Evolutionary conservation across 2,329 filamentous ascomycete genomes (phyloP).

Genomic region (Rhytidhysteron rufulum): DNA sequence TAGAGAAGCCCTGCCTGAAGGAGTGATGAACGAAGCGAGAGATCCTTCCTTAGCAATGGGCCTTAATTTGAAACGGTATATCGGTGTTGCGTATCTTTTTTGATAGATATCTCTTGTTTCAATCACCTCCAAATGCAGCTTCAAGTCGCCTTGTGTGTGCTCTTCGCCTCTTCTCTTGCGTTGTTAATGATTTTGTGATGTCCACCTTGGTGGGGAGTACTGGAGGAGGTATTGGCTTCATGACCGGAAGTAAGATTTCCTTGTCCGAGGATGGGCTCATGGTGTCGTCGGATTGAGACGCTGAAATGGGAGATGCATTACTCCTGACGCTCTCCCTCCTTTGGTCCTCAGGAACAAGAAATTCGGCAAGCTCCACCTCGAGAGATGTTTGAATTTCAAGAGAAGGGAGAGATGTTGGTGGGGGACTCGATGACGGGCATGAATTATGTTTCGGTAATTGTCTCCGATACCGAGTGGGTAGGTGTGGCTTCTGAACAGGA

Average conservation of each 20-base stretch:
- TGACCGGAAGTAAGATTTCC: neutral
- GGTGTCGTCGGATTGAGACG: neutral
- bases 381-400: neutral
- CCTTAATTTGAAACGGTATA: neutral
- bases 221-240: slow-evolving; percentile 3
- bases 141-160: slow-evolving; percentile 25
- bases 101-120: neutral
- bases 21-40: no score
- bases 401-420: neutral
- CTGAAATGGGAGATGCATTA: no score
- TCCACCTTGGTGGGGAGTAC: neutral
- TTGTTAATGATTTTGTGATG: slow-evolving; percentile 11
- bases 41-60: neutral
- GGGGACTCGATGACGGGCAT: no score
- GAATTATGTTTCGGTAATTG: neutral
- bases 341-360: neutral
- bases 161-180: slow-evolving; percentile 21
- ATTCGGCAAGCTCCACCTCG: neutral
- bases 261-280: neutral
- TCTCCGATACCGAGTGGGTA: neutral
- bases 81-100: neutral
- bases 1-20: no score
- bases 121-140: slow-evolving; percentile 15
- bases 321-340: no score
- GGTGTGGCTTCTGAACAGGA: neutral